phyloP scores from a whole-genome alignment of 2,329 filamentous ascomycete species.

The Orbilia javanica region DNA sequence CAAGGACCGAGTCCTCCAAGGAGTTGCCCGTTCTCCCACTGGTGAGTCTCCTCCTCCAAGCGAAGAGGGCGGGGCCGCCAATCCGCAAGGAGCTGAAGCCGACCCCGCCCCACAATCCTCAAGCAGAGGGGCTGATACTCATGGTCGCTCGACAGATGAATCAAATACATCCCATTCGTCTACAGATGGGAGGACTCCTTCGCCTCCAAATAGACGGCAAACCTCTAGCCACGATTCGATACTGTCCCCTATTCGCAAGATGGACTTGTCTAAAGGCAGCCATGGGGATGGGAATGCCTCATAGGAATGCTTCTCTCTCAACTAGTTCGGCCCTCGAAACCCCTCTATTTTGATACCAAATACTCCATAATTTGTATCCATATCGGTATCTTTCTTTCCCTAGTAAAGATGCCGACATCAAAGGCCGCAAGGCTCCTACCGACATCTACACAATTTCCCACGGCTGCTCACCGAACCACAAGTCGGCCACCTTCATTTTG shows the following conservation, averaged over 20 bases:
- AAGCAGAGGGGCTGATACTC: slow-evolving; percentile 29
- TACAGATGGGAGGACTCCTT: slow-evolving; percentile 27
- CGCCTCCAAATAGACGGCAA: slow-evolving; percentile 14
- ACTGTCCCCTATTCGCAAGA: slow-evolving; percentile 43
- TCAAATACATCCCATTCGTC: slow-evolving; percentile 14
- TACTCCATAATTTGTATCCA: not conserved
- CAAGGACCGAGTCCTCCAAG: slow-evolving; percentile 54
- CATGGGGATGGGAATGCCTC: slow-evolving; percentile 27
- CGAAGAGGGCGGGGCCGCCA: slow-evolving; percentile 7
- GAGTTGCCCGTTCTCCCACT: slow-evolving; percentile 47
- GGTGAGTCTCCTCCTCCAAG: slow-evolving; percentile 47
- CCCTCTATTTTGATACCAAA: not conserved
- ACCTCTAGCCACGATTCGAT: slow-evolving; percentile 33
- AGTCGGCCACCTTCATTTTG: not conserved
- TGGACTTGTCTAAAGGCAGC: slow-evolving; percentile 31
- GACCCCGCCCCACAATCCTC: not conserved
- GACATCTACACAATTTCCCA: not conserved
- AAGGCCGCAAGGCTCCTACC: not conserved
- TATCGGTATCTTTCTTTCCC: not conserved
- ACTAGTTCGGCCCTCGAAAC: not conserved
- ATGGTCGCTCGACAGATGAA: slow-evolving; percentile 36
- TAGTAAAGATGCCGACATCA: not conserved
- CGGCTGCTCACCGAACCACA: not conserved
- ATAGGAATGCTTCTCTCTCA: not conserved
- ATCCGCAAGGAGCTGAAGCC: not conserved